Evolutionary conservation across 2,329 filamentous ascomycete species (phyloP), one percentile per base, ranked within the genome.

Genomic region (Ophiostoma himal-ulmi): DNA sequence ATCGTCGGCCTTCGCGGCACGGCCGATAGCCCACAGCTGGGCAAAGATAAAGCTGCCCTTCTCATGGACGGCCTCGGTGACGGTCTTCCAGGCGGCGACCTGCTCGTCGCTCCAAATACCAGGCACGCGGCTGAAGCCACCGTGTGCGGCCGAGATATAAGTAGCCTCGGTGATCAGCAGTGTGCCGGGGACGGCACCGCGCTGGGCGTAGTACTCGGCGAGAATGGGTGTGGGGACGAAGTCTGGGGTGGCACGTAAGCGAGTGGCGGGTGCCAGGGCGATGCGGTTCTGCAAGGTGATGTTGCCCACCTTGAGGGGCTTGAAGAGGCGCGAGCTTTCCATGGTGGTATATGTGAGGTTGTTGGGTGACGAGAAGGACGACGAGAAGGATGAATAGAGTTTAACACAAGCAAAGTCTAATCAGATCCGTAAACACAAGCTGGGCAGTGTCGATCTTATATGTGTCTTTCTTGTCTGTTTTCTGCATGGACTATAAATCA

Each of bases 61-160:
- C 54, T 41, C 41, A 41, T 91, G 89, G 1, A 91, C 87, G 1
- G 83, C 85, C 68, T 86, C 82, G 0, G 85, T 87, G 37, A 90
- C 79, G 68, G 81, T 79, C 30, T 83, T 85, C 89, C 88, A 91
- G 0, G 81, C 85, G 0, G 81, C 80, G 66, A 86, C 81, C 74
- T 89, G 87, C 39, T 80, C 82, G 1, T 81, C 76, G 62, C 77
- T 83, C 74, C 82, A 89, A 75, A 90, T 85, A 1, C 86, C 87
- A 0, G 88, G 88, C 0, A 83, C 82, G 69, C 86, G 84, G 65
- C 78, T 72, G 60, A 77, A 76, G 0, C 79, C 79, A 20, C 78
- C 78, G 0, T 77, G 76, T 14, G 75, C 72, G 17, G 77, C 80
- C 76, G 67, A 81, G 66, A 75, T 74, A 77, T 83, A 77, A 80